Evolutionary conservation across 306 rosid genomes (phyloP).

Genomic region (Malus domestica): DNA sequence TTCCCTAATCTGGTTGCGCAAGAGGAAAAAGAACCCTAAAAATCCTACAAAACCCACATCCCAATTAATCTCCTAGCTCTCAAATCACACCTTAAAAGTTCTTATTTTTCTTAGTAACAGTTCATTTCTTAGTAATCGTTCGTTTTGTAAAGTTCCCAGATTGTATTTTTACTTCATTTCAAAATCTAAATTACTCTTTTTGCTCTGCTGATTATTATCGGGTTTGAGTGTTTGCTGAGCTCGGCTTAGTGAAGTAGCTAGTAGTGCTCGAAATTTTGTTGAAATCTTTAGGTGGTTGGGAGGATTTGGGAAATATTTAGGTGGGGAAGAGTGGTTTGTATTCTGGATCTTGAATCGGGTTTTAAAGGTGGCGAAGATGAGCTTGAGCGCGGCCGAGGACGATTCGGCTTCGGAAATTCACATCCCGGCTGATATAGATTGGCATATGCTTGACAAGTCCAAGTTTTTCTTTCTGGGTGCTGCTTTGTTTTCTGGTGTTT

Average conservation of each 20-base stretch:
- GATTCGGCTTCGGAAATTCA: constrained; percentile 71
- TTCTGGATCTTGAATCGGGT: neutral
- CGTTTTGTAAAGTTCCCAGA: neutral
- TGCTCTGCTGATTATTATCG: neutral
- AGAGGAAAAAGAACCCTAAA: constrained; percentile 10
- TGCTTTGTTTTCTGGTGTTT: constrained; percentile 87
- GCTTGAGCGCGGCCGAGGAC: constrained; percentile 59
- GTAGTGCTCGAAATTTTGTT: neutral
- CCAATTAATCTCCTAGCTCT: neutral
- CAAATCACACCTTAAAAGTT: neutral
- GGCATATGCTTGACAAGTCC: constrained; percentile 97
- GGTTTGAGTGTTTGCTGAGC: too few species aligned
- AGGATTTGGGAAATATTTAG: too few species aligned
- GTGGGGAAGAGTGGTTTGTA: constrained; percentile 7
- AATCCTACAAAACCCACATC: constrained; percentile 6
- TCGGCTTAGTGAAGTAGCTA: neutral
- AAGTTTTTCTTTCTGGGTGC: constrained; percentile 91
- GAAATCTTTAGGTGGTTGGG: neutral
- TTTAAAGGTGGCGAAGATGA: constrained; percentile 71
- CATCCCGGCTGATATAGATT: constrained; percentile 80
- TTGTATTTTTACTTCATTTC: neutral
- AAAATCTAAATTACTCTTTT: neutral
- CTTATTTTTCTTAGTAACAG: neutral
- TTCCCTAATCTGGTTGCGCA: constrained; percentile 36
- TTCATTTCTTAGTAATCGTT: neutral